These are phyloP conservation scores for Suillus lakei DNA, from an alignment of 768 basidiomycete species.

Conservation along the genomic window DNA sequence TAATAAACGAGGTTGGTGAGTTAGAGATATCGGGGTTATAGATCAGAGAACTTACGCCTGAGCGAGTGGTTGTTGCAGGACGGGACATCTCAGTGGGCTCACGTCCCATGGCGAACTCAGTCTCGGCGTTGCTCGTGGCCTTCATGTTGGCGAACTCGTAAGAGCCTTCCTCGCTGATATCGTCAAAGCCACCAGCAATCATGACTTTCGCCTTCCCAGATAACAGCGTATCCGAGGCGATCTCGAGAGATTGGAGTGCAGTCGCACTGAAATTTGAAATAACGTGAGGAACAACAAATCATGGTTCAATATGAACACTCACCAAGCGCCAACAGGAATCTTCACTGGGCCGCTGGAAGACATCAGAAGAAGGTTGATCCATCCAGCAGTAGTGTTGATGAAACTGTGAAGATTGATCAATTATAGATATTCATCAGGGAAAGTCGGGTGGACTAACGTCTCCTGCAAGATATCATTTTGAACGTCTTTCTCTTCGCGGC, in stretches of 20 bases:
- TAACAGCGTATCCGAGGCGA: constrained; percentile 94
- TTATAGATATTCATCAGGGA: constrained; percentile 1
- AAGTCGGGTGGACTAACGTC: constrained; percentile 64
- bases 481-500: constrained; percentile 96
- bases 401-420: constrained; percentile 57
- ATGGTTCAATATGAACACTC: constrained; percentile 28
- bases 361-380: constrained; percentile 93
- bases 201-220: constrained; percentile 98
- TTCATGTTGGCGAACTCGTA: constrained; percentile 99
- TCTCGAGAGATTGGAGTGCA: constrained; percentile 96
- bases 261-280: constrained; percentile 67
- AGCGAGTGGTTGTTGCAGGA: constrained; percentile 93
- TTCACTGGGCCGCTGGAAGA: constrained; percentile 98
- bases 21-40: constrained; percentile 11
- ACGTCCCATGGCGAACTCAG: constrained; percentile 98
- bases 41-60: constrained; percentile 65
- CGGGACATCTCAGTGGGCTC: constrained; percentile 99
- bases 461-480: constrained; percentile 99
- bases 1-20: constrained; percentile 29
- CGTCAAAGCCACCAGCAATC: constrained; percentile 99
- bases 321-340: constrained; percentile 99
- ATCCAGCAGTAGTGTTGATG: constrained; percentile 99
- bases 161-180: constrained; percentile 97
- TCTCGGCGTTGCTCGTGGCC: constrained; percentile 95
- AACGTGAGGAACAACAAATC: constrained; percentile 10